These are phyloP conservation scores for Linum tenue DNA, from an alignment of 345 rosid species.

Conservation along the genomic window DNA sequence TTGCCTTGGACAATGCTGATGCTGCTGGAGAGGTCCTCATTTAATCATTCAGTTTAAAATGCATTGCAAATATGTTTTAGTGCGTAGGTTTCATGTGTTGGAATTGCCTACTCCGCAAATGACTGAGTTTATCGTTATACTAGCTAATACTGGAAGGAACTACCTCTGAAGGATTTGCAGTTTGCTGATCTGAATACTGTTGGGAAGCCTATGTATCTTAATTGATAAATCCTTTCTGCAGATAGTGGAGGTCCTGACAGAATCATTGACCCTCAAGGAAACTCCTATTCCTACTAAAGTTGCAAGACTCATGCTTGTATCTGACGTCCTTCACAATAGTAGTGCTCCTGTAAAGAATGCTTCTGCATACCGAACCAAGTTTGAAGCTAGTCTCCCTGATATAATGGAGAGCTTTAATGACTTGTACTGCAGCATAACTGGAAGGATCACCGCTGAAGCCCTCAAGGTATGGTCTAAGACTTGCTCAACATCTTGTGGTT, in stretches of 20 bases:
- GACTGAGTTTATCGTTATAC: too few species aligned
- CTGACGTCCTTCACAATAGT: conserved; percentile 89
- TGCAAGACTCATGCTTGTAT: conserved; percentile 84
- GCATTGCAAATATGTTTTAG: neutral
- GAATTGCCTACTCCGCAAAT: too few species aligned
- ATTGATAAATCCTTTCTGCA: conserved; percentile 22
- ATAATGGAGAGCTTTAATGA: conserved; percentile 99
- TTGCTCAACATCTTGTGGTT: neutral
- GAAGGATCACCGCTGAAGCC: conserved; percentile 98
- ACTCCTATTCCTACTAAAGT: conserved; percentile 96
- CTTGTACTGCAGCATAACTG: conserved; percentile 82
- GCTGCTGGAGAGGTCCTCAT: conserved; percentile 91
- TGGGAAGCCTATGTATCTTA: neutral
- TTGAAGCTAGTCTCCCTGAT: conserved; percentile 85
- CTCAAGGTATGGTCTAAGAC: conserved; percentile 50
- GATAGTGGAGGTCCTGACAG: conserved; percentile 96
- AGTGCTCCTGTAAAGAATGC: conserved; percentile 99
- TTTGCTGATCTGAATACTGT: neutral
- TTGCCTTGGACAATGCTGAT: conserved; percentile 93
- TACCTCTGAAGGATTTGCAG: neutral
- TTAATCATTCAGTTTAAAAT: neutral
- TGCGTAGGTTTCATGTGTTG: too few species aligned
- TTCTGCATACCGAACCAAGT: conserved; percentile 96
- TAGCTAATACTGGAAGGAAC: too few species aligned
- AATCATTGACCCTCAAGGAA: conserved; percentile 90